Evolutionary conservation across 192 early-diverging fungal genomes (phyloP), one percentile per base, ranked within the genome.

Genomic region (Jimgerdemannia lactiflua): DNA sequence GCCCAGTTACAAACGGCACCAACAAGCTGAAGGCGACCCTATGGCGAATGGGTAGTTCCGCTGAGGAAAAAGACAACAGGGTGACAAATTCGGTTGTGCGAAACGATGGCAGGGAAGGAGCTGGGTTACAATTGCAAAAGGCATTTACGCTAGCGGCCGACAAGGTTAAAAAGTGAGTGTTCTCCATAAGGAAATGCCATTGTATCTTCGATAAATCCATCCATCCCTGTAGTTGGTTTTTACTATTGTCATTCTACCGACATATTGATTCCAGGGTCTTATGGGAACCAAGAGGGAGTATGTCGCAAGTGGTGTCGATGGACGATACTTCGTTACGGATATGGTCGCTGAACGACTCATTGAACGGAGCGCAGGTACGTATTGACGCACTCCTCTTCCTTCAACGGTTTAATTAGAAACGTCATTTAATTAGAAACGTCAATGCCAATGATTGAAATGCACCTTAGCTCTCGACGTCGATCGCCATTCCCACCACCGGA

Each of bases 251-350:
- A 29, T 29, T 29, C 29, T 29, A 29, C 29, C 29, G 29, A 29
- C 29, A 29, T 29, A 29, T 59, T 10, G 14, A 10, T 59, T 14
- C 2, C 63, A 88, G 85, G 64, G 74, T 87, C 3, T 74, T 89
- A n/a, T 88, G 87, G 86, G 84, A 88, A 69, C 88, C 83, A 8
- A 74, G 72, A 40, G 78, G 80, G 43, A 20, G 71, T 8, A 19
- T 73, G 42, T 59, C 70, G 3, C 14, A 70, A 75, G 43, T 85
- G 0, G 70, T 77, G 3, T 76, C 67, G 11, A 73, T 82, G 19
- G 78, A 85, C 70, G 85, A 85, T 59, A 75, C 74, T 29, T 71
- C 79, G 2, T 80, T 90, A 14, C 84, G 82, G 19, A 77, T 91
- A n/a, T 89, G 77, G 80, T 68, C 79, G 42, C 75, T 92, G 11